Evolutionary conservation across 768 basidiomycete genomes (phyloP), one percentile per base, ranked within the genome.

Genomic region (Gloeophyllum trabeum): DNA sequence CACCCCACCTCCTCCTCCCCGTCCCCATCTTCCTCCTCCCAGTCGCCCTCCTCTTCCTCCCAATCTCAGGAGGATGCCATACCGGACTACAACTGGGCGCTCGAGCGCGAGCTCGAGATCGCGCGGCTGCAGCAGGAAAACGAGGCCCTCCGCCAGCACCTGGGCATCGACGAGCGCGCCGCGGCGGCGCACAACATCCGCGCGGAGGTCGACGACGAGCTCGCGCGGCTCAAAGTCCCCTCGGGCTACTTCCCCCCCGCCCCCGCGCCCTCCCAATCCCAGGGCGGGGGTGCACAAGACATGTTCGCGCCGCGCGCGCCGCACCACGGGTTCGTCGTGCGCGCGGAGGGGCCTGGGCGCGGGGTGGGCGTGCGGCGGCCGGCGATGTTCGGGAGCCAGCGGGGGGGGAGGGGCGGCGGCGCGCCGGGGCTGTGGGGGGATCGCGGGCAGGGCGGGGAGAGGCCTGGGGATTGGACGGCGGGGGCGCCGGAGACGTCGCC

Each of bases 51-150:
- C 7, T 30, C 22, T 41, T 13, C 24, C 45, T 24, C 22, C 30
- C 16, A 39, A 23, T 39, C 43, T 20, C 45, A 48, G 14, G 51
- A 41, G 19, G 45, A 41, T 22, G 43, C 35, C 4, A 26, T 42
- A 36, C 26, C 14, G 16, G 7, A 46, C 48, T 24, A 53, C 56
- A n/a, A 98, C 59, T 97, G 94, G 88, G 81, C 86, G 2, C 48
- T 81, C 45, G 87, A 90, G 58, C 74, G 96, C 46, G 94, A 98
- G 57, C 63, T 65, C 47, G 96, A 98, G 63, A 88, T 99, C 41
- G 53, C 70, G 6, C 72, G 92, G 39, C 63, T 99, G 34, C 81
- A 83, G 58, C 64, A 64, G 39, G 94, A 98, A 63, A 99, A 99
- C 55, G 71, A 75, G 35, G 71, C 77, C 43, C 63, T 99, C 39